These are phyloP conservation scores for Stemphylium lycopersici DNA, from an alignment of 2,329 filamentous ascomycete genomes.

Conservation along the genomic window DNA sequence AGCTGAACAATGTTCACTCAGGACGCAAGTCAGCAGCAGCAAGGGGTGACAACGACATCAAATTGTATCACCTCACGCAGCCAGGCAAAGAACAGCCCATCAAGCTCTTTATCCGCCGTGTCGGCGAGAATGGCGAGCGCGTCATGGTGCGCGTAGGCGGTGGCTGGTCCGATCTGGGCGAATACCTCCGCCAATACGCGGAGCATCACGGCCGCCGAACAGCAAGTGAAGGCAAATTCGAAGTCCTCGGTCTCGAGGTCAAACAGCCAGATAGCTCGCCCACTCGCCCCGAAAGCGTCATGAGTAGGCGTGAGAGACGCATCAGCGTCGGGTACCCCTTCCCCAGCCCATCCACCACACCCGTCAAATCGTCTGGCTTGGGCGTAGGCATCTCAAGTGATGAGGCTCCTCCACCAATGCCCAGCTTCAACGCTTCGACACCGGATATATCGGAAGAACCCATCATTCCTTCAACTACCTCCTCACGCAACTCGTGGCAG, in stretches of 20 bases:
- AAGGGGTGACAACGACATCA: slow-evolving; percentile 68
- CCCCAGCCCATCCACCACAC: slow-evolving; percentile 37
- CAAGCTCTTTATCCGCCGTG: slow-evolving; percentile 90
- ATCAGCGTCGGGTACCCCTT: slow-evolving; percentile 28
- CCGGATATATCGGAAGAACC: slow-evolving; percentile 35
- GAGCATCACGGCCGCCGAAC: slow-evolving; percentile 83
- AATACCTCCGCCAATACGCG: slow-evolving; percentile 93
- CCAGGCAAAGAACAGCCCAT: slow-evolving; percentile 85
- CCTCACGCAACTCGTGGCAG: slow-evolving; percentile 44
- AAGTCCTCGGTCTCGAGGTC: slow-evolving; percentile 58
- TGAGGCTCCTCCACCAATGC: slow-evolving; percentile 33
- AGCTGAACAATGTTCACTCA: slow-evolving; percentile 30
- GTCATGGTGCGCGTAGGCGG: slow-evolving; percentile 98
- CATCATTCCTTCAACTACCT: slow-evolving; percentile 34
- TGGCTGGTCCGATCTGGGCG: slow-evolving; percentile 96
- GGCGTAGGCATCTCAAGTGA: slow-evolving; percentile 23
- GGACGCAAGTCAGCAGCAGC: slow-evolving; percentile 38
- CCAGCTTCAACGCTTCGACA: slow-evolving; percentile 33
- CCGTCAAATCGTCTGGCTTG: slow-evolving; percentile 27
- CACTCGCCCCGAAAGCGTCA: slow-evolving; percentile 36
- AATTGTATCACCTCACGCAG: slow-evolving; percentile 88
- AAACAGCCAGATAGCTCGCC: slow-evolving; percentile 35
- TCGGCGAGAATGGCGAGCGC: slow-evolving; percentile 86
- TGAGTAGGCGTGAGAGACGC: slow-evolving; percentile 34
- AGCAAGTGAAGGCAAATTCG: slow-evolving; percentile 61